Base-by-base conservation (phyloP, 2,329 filamentous ascomycete species). In the Cladophialophora immunda region DNA sequence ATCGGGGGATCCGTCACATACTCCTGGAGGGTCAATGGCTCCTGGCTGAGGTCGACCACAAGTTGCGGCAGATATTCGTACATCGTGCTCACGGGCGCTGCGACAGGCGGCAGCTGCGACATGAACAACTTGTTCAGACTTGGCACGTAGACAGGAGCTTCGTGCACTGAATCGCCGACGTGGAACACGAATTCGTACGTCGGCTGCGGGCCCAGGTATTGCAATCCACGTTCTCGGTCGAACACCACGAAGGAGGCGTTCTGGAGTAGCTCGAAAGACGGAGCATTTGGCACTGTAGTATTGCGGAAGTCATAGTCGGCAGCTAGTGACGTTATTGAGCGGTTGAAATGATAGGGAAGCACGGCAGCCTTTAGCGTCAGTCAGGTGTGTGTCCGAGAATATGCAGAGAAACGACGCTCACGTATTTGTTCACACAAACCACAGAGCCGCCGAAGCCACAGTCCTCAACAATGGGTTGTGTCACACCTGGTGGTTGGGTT, bases 141-240 rank as follows among this genome's bases (percentile, higher is more conserved):
- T 5, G 78, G 76, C 2, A 80, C 76, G 53, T 79, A 82, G 8
- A 81, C 78, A 3, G 80, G 80, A 3, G 79, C 80, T 74, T 82
- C 80, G 63, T 82, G 80, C 6, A 81, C 76, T 4, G 76, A 75
- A 13, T 73, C 62, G 15, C 72, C 73, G n/a, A 80, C 74, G 11
- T 73, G 66, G 67, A 81, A 81, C 59, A 81, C 72, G 60, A 72
- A 78, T 19, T 80, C 75, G 47, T 78, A 77, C 1, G 69, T 75
- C 13, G 80, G 79, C 13, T 74, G 75, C 0, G 71, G 55, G 13
- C 80, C 80, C 1, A 82, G 75, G 13, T 79, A 68, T 32, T 79
- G 73, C 13, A 79, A 70, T 4, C 75, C 80, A 19, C 76, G 74
- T 57, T 74, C 64, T 22, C 74, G 70, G 65, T 81, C 76, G 60